Base-by-base conservation (phyloP, 164 flowering plant species). In the Vitis cinerea region DNA sequence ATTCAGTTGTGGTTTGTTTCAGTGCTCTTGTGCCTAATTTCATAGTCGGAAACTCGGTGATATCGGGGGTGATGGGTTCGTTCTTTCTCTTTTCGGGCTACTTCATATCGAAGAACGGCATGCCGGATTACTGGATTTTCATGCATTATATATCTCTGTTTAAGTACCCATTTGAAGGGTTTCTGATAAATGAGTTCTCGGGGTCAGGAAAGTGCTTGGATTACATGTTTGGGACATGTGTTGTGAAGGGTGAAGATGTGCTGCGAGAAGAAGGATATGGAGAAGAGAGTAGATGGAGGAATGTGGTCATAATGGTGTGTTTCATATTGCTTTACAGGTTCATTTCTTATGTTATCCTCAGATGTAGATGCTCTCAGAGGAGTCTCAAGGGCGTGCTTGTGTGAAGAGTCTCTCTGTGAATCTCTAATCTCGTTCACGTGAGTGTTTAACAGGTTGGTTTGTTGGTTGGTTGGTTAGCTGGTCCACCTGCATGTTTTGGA, bases 101-200 rank as follows among this genome's bases (percentile, higher is more conserved):
- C 84, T 95, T 95, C 81, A 86, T 95, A 75, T 81, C 98, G 1
- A 89, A 87, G 74, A 60, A 85, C 15, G 91, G 73, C 74, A 93
- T 91, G 8, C 99, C 99, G 0, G 77, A 59, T 1, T 93, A 90
- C 67, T 95, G 99, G 98, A 79, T 90, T 53, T 90, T 88, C 79
- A 87, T 93, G 94, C 97, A 95, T 74, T 95, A 93, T 54, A 67
- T 93, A 13, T 93, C 97, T 2, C 71, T 95, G 62, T 95, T 93
- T 59, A 95, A 95, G 92, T 93, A 95, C 55, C 99, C 98, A 11
- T 95, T 89, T 75, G 99, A 95, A 80, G 96, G 96, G 82, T 86
- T 95, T 64, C 69, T 95, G 84, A 83, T 91, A 64, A 95, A 95
- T 68, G 99, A 95, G 83, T 95, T 91, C 73, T 84, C 91, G 0